These are phyloP conservation scores for Puya raimondii DNA, from an alignment of 176 grass and related monocot species.

Conservation along the genomic window DNA sequence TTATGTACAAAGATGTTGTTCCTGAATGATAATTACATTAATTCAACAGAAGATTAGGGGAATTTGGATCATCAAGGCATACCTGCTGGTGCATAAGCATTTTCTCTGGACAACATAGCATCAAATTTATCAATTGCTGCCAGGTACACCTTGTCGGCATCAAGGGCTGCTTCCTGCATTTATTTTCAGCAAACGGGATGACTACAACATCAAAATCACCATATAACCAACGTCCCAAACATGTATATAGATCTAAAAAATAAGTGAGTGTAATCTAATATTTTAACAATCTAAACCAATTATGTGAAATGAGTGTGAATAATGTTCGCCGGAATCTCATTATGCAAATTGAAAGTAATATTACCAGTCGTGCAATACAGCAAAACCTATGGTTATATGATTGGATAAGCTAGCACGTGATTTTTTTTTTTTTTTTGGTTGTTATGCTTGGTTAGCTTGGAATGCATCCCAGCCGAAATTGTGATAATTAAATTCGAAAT, in stretches of 20 bases:
- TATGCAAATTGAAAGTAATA: neutral
- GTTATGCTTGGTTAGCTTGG: too few species aligned
- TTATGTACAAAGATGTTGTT: neutral
- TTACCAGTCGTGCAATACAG: too few species aligned
- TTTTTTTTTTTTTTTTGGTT: too few species aligned
- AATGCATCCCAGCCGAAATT: too few species aligned
- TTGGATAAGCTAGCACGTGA: too few species aligned
- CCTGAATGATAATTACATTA: neutral
- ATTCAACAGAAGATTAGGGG: neutral
- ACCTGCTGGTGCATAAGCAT: slow-evolving; percentile 77
- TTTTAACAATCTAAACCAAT: neutral
- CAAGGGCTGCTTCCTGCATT: slow-evolving; percentile 72
- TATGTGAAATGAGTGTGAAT: neutral
- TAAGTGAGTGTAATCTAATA: neutral
- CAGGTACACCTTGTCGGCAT: slow-evolving; percentile 76
- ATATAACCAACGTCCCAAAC: neutral
- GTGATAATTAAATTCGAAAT: too few species aligned
- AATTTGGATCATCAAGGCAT: neutral
- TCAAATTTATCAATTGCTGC: slow-evolving; percentile 95
- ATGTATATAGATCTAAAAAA: neutral
- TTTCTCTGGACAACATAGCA: slow-evolving; percentile 68
- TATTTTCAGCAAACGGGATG: slow-evolving; percentile 9
- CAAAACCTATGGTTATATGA: too few species aligned
- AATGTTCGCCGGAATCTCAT: neutral
- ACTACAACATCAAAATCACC: neutral